Evolutionary conservation across 2,329 filamentous ascomycete species (phyloP), one percentile per base, ranked within the genome.

Genomic region (Samsoniella hepiali): DNA sequence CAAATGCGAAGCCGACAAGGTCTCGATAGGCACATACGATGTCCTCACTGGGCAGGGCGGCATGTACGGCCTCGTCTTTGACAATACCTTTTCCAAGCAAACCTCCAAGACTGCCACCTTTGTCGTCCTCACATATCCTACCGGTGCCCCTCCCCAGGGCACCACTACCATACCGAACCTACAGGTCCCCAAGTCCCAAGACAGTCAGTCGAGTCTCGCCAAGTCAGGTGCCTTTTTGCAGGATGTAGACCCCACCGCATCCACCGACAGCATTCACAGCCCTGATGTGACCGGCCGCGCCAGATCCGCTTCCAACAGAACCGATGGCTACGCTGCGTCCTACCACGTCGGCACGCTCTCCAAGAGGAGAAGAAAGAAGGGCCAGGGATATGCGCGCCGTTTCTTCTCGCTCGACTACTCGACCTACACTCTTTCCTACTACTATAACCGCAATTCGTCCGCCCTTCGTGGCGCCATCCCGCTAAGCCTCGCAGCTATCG

Each of bases 51-150:
- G 87, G 40, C 87, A 95, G 67, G 91, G 88, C 31, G 95, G 95
- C 72, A 97, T 97, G 86, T 99, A 96, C 74, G 95, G 93, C 63
- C 81, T 99, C 65, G 92, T 98, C 38, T 97, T 99, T 72, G 95
- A 99, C 84, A 99, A 99, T 73, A 99, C 95, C 34, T 99, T 99
- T 74, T 97, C 93, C 65, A 98, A 97, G 78, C 91, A 89, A 75
- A 89, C 91, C 49, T 95, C 93, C 60, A 99, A 99, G 79, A 97
- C 90, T 36, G 93, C 93, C 27, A 98, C 94, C 8, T 91, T 99
- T 72, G 93, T 97, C 42, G 86, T 99, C 59, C 84, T 98, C 74
- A 98, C 93, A 45, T 97, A 98, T 72, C 93, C 94, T 10, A 93
- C 92, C 42, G 90, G 88, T 68, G 84, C 87, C 6, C 86, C 91